Evolutionary conservation across 495 filamentous ascomycete genomes (phyloP), one percentile per base, ranked within the genome.

Genomic region (Parmelia sp.): DNA sequence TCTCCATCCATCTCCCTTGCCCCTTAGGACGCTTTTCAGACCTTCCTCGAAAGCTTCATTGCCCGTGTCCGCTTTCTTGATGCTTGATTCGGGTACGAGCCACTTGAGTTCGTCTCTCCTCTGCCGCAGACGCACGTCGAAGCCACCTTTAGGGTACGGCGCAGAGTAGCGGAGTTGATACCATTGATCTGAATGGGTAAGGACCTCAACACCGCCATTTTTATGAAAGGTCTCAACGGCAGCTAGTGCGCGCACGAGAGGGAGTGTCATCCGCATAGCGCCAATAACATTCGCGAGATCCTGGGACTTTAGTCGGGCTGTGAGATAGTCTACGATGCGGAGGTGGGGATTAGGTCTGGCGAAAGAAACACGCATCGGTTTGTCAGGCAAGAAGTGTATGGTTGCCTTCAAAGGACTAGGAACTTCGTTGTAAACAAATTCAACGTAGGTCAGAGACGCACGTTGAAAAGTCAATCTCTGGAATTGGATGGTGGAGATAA

Each of bases 341-440:
- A 88, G 78, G 71, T 96, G 92, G 0, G 92, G 92, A 66, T 91
- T 96, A 19, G 78, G 78, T 27, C 71, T 70, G 27, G 87, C 82
- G 29, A 97, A 76, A 10, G 64, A 70, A 45, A 83, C 72, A 31
- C 67, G 69, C 29, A 81, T 69, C 29, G 72, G 61, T 6, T 42
- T 53, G 40, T 74, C 70, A 15, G 62, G 64, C 15, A 65, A 51
- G 65, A 81, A 79, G 57, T 68, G 60, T 37, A 82, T 68, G 31
- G 69, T 71, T 10, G 75, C 77, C 61, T 62, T 65, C 33, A 76
- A 61, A 27, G n/a, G 39, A 15, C 33, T 33, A 14, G 71, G 42
- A 33, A 62, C 55, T 57, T 31, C 61, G 19, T 59, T 72, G 70
- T 92, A 92, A 3, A 75, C 81, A 75, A 92, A 88, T 14, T 79